Conservation (phyloP, 768 basidiomycete species). For the Collybia mongolica region DNA sequence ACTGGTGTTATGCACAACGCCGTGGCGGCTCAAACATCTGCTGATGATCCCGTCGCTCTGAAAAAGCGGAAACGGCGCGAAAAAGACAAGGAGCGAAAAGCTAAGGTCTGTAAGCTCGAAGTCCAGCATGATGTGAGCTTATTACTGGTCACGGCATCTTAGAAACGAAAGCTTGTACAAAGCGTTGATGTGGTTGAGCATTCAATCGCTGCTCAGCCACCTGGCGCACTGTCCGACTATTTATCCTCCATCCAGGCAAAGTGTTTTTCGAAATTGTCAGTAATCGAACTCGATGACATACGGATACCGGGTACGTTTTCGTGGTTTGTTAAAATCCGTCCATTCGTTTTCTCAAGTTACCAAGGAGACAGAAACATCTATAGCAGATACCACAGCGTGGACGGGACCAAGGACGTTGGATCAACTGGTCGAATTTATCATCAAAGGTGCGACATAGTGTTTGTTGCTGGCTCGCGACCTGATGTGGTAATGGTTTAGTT, state of each 20-base stretch:
- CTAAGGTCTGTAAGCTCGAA: constrained; percentile 47
- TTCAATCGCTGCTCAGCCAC: constrained; percentile 58
- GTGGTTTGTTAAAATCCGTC: neutral
- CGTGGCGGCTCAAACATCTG: constrained; percentile 6
- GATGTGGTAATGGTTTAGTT: constrained; percentile 36
- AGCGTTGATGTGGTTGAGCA: constrained; percentile 31
- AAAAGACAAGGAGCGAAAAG: constrained; percentile 71
- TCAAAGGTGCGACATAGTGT: constrained; percentile 52
- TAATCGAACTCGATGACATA: constrained; percentile 78
- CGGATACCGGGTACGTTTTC: constrained; percentile 69
- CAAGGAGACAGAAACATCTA: constrained; percentile 61
- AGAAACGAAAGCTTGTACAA: constrained; percentile 70
- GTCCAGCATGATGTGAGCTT: constrained; percentile 3
- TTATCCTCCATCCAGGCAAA: constrained; percentile 66
- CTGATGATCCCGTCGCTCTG: constrained; percentile 23
- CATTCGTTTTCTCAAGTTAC: constrained; percentile 43
- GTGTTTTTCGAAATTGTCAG: constrained; percentile 64
- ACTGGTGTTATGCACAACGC: constrained; percentile 6
- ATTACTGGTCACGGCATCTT: constrained; percentile 3
- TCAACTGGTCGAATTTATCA: constrained; percentile 72
- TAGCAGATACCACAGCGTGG: constrained; percentile 77
- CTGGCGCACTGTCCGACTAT: constrained; percentile 59
- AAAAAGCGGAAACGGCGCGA: constrained; percentile 76
- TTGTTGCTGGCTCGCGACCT: neutral
- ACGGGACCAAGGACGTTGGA: constrained; percentile 70